These are phyloP conservation scores for Colletotrichum kahawae DNA, from an alignment of 2,329 filamentous ascomycete genomes.

Conservation along the genomic window DNA sequence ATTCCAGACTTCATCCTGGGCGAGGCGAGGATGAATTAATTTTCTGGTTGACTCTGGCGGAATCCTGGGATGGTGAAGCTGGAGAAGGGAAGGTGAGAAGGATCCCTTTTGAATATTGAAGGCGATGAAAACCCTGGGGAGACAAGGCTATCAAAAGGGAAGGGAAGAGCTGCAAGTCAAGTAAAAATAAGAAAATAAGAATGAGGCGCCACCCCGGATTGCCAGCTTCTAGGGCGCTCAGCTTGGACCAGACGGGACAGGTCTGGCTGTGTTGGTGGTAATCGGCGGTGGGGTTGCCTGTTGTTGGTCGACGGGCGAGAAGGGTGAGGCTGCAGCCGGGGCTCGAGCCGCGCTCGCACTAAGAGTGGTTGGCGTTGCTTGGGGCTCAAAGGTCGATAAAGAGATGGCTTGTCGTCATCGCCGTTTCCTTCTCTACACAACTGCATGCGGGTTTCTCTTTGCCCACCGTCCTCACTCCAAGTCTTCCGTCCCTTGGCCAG, in stretches of 20 bases:
- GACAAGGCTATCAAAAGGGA: background rate
- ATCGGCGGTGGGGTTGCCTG: background rate
- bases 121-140: background rate
- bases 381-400: slow-evolving; percentile 12
- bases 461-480: background rate
- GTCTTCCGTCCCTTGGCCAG: background rate
- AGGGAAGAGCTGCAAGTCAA: background rate
- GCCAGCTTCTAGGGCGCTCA: slow-evolving; percentile 4
- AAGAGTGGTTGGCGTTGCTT: slow-evolving; percentile 1
- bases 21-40: background rate
- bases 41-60: background rate
- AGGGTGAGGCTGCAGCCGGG: background rate
- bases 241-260: background rate
- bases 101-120: background rate
- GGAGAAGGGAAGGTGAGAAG: background rate
- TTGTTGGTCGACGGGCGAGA: background rate
- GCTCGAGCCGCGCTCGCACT: slow-evolving; percentile 1
- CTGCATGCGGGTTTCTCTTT: slow-evolving; percentile 5
- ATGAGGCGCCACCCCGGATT: background rate
- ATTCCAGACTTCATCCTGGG: slow-evolving; percentile 6
- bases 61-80: background rate
- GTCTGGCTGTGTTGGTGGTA: background rate
- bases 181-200: background rate
- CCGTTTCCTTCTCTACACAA: background rate
- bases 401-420: background rate